Evolutionary conservation across 768 basidiomycete genomes (phyloP).

Genomic region (Trametes maxima): DNA sequence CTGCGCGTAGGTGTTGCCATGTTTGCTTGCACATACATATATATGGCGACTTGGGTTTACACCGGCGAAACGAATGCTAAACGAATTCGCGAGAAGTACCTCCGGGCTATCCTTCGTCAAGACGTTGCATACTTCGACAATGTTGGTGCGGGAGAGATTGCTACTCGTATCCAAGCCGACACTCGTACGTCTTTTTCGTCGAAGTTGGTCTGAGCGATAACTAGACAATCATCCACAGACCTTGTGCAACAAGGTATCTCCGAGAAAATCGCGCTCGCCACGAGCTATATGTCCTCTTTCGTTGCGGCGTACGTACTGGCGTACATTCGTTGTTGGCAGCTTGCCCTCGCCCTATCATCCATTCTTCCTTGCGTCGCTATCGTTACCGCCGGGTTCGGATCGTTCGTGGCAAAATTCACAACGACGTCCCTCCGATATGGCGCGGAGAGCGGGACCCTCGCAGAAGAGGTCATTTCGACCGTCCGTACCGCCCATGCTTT

Average conservation of each 20-base stretch:
- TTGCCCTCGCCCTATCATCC: slow-evolving; percentile 80
- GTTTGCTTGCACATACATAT: slow-evolving; percentile 70
- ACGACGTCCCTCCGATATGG: slow-evolving; percentile 73
- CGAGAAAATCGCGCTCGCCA: slow-evolving; percentile 79
- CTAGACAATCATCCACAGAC: slow-evolving; percentile 45
- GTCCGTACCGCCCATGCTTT: slow-evolving; percentile 92
- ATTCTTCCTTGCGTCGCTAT: slow-evolving; percentile 84
- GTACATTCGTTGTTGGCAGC: slow-evolving; percentile 70
- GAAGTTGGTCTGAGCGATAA: not conserved
- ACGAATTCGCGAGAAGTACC: slow-evolving; percentile 82
- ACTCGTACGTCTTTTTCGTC: slow-evolving; percentile 54
- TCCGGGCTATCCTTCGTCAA: slow-evolving; percentile 79
- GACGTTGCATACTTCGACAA: slow-evolving; percentile 89
- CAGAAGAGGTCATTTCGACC: slow-evolving; percentile 91
- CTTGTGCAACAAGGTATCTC: slow-evolving; percentile 89
- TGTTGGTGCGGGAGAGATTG: slow-evolving; percentile 94
- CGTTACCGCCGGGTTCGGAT: slow-evolving; percentile 72
- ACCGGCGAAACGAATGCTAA: slow-evolving; percentile 84
- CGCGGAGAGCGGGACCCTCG: slow-evolving; percentile 78
- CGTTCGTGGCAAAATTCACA: slow-evolving; percentile 60
- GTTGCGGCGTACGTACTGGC: slow-evolving; percentile 78
- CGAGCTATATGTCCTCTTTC: slow-evolving; percentile 69
- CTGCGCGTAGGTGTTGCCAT: slow-evolving; percentile 62
- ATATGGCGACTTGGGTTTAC: slow-evolving; percentile 69
- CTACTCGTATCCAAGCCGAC: slow-evolving; percentile 89